Evolutionary conservation across 2,329 filamentous ascomycete genomes (phyloP), one percentile per base, ranked within the genome.

Genomic region (Fusarium pseudoanthophilum): DNA sequence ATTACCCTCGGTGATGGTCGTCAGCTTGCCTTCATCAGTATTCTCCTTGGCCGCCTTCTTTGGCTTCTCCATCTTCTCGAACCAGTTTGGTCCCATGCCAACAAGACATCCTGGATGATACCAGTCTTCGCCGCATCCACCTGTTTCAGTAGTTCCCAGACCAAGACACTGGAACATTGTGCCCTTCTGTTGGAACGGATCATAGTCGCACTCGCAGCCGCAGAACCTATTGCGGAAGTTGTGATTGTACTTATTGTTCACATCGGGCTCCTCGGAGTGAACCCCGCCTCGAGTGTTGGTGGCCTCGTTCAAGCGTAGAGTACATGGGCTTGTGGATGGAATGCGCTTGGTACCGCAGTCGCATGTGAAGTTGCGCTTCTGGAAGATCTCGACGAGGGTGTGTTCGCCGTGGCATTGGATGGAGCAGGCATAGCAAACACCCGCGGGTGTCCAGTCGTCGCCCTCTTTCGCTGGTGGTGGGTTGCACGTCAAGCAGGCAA

Each of bases 151-250:
- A 1, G 90, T 92, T 2, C 94, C 95, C 2, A 98, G 85, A 0
- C 95, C 95, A 5, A 98, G 82, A 79, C 96, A 99, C 82, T 99
- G 96, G 77, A 97, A 99, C 96, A 99, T 99, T 43, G 95, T 98
- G 0, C 95, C 95, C 77, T 95, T 97, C 80, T 99, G 95, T 79
- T 93, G 87, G 53, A 95, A 89, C 0, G 95, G 91, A 80, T 98
- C 93, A 80, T 99, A 99, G 67, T 95, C 90, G 78, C 95, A 92
- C 36, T 89, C 89, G 79, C 96, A 99, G 4, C 92, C 93, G 81
- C 96, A 99, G 83, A 99, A 99, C 49, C 88, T 89, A 78, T 98
- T 98, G 75, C 90, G 88, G 78, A 97, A 99, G 84, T 99, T 99
- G 69, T 98, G 93, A 79, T 98, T 97, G 85, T 99, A 99, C 77